phyloP scores from a whole-genome alignment of 441 rosid species.

The Gossypium davidsonii region DNA sequence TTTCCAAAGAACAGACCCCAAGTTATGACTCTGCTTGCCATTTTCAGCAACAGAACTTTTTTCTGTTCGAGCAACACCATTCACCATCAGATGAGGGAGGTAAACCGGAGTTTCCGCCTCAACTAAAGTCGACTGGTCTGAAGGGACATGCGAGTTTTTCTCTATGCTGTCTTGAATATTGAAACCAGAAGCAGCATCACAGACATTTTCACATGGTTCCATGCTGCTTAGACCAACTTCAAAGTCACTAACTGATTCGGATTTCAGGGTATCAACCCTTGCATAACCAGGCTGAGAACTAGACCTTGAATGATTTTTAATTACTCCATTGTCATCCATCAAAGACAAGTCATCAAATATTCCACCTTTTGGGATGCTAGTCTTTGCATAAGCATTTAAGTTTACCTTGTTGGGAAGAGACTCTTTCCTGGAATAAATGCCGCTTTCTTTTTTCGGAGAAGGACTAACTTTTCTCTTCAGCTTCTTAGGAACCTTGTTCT shows the following conservation, averaged over 20 bases:
- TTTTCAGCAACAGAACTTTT: slow-evolving; percentile 22
- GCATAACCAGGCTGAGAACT: slow-evolving; percentile 8
- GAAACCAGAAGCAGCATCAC: slow-evolving; percentile 11
- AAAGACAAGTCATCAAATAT: slow-evolving; percentile 10
- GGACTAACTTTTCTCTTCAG: slow-evolving; percentile 26
- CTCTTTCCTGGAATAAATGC: slow-evolving; percentile 21
- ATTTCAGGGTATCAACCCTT: slow-evolving; percentile 15
- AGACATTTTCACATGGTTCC: slow-evolving; percentile 13
- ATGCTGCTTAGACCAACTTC: slow-evolving; percentile 16
- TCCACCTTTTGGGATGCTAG: slow-evolving; percentile 12
- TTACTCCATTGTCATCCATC: slow-evolving; percentile 7
- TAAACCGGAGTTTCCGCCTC: slow-evolving; percentile 17
- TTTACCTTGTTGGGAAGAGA: slow-evolving; percentile 21
- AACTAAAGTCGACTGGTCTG: slow-evolving; percentile 10
- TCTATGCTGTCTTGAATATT: slow-evolving; percentile 18
- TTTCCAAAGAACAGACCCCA: slow-evolving; percentile 36
- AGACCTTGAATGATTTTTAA: slow-evolving; percentile 18
- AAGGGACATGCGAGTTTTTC: slow-evolving; percentile 15
- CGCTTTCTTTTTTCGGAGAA: slow-evolving; percentile 25
- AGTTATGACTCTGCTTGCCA: slow-evolving; percentile 29
- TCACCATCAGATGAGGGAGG: slow-evolving; percentile 31
- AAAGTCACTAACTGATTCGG: slow-evolving; percentile 20
- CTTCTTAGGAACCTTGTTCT: slow-evolving; percentile 28
- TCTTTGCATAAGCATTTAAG: slow-evolving; percentile 12
- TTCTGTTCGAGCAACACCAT: slow-evolving; percentile 23